Base-by-base conservation (phyloP, 2,329 filamentous ascomycete species). In the Arthrobotrys conoides region DNA sequence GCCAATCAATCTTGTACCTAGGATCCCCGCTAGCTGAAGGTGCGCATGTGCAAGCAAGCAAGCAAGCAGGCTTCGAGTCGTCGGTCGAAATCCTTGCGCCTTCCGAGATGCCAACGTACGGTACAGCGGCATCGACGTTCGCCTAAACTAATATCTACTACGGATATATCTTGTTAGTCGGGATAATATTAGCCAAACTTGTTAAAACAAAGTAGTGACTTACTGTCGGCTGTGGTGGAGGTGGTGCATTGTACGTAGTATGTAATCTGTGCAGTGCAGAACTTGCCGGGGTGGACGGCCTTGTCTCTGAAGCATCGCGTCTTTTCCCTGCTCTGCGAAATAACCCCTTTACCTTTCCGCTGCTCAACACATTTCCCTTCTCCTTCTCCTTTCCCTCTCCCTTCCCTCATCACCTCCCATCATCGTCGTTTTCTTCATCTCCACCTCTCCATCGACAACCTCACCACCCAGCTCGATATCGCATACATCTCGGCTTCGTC, bases 291-390 rank as follows among this genome's bases (percentile, higher is more conserved):
- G 61, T 61, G 55, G 16, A 24, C 57, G 12, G 53, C 30, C n/a
- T 20, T 61, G 57, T 61, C 33, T 61, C 61, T 48, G 61, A 55
- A 69, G 66, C 66, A 73, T 73, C 70, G 70, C 65, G 71, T 64
- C 76, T 73, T 71, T 69, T 49, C 63, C 64, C 44, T 59, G 53
- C 53, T 36, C 68, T 59, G 64, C 65, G 55, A 71, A 71, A 63
- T 67, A 68, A 68, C 77, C 73, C 79, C 80, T 78, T 79, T 80
- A 79, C 71, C 65, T 3, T 51, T 24, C 48, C 48, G 48, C 18
- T 79, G 75, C 57, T 71, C 80, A 72, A 77, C 73, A 66, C 73
- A 77, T 76, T 36, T 48, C 65, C 64, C 30, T 75, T 67, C 57
- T 48, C 65, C 64, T 59, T 75, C 72, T 66, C 75, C 55, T 59